phyloP scores from a whole-genome alignment of 2,329 filamentous ascomycete species.

The Zopfia rhizophila region DNA sequence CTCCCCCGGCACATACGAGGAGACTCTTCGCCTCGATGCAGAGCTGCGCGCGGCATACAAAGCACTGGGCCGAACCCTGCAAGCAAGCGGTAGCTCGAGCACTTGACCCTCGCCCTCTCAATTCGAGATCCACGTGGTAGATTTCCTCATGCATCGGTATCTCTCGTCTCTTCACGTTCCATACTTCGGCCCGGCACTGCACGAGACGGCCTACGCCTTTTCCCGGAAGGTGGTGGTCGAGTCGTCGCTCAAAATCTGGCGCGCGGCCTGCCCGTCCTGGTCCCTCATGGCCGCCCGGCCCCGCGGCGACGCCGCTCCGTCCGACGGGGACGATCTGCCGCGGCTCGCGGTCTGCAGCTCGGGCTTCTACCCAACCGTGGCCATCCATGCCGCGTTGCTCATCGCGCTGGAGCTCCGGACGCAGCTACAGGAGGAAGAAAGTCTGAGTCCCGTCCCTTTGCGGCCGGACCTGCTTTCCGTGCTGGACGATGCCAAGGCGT shows the following conservation, averaged over 20 bases:
- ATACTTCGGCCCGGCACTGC: conserved; percentile 32
- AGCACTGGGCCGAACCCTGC: conserved; percentile 27
- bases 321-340: conserved; percentile 24
- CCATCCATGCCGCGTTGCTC: conserved; percentile 33
- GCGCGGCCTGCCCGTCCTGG: conserved; percentile 18
- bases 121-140: conserved; percentile 32
- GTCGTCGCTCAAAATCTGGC: conserved; percentile 41
- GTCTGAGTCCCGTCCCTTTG: conserved; percentile 27
- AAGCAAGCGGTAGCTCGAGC: conserved; percentile 12
- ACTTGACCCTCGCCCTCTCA: conserved; percentile 6
- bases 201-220: conserved; percentile 36
- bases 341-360: conserved; percentile 34
- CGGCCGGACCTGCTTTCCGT: conserved; percentile 31
- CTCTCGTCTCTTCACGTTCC: conserved; percentile 37
- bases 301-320: conserved; percentile 5
- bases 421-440: conserved; percentile 38
- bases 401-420: conserved; percentile 34
- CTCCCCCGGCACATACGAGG: conserved; percentile 36
- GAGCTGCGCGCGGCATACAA: conserved; percentile 34
- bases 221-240: conserved; percentile 39
- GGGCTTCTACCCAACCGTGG: conserved; percentile 36
- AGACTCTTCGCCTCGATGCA: conserved; percentile 38
- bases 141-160: conserved; percentile 42
- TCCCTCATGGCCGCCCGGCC: background rate
- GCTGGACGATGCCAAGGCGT: conserved; percentile 31